Evolutionary conservation across 495 filamentous ascomycete species (phyloP), one percentile per base, ranked within the genome.

Genomic region (Aspergillus haitiensis): DNA sequence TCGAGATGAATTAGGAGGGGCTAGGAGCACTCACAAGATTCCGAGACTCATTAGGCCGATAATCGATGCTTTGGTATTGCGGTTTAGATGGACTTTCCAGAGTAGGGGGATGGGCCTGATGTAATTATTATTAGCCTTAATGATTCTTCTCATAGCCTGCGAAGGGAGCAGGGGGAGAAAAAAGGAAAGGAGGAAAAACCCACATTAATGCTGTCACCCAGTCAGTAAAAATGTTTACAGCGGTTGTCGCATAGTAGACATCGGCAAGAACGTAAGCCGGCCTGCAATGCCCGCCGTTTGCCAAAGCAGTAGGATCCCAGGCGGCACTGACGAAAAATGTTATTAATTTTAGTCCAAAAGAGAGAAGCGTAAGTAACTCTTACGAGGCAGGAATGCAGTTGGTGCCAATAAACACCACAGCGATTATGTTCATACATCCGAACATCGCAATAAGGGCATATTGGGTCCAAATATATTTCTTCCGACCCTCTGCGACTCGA

Each of bases 21-120:
- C 12, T 16, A 7, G 32, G 9, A n/a, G 48, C 1, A 71, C 78
- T 59, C 63, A 81, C 78, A 82, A 60, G 53, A 81, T 56, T 10
- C 81, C 81, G 4, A 82, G 63, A 35, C 81, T 78, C 72, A 82
- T 77, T 18, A 77, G 73, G 0, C 66, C 67, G 49, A 75, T 74
- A 18, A 84, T 78, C 7, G 73, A 75, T 46, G 76, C 64, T 55
- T 82, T 81, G 33, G 78, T 79, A 39, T 68, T 68, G 45, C 61
- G 65, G 36, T 70, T 68, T 62, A 84, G 78, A 37, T 82, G 72
- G 18, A 82, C 67, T 3, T 76, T 74, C 77, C 77, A 80, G 7
- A 82, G 69, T 10, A 84, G 67, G 12, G 78, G 59, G 61, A 80
- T 77, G 1, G 81, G 81, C 34, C 63, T 64, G 37, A 71, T 73